A percentile compares a stretch with the other conserved stretches of the same genome.
Evolutionary conservation across 306 rosid species (phyloP).

Genomic region (Lotus japonicus): DNA sequence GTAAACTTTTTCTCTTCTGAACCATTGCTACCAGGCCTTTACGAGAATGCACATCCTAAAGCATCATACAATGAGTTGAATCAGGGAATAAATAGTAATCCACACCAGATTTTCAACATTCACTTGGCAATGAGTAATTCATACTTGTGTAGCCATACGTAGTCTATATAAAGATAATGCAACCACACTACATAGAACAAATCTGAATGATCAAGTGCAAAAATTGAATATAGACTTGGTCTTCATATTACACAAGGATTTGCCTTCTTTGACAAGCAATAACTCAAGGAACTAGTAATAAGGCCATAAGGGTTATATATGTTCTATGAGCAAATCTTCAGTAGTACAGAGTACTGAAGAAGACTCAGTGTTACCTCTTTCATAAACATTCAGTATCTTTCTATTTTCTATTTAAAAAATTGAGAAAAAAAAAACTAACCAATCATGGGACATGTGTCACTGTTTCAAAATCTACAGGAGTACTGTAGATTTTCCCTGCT

Average conservation of each 20-base stretch:
- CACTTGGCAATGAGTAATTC: not conserved
- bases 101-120: not conserved
- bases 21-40: conserved; percentile 88
- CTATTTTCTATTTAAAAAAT: too few relatives aligned
- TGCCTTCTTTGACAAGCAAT: too few relatives aligned
- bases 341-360: too few relatives aligned
- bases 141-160: not conserved
- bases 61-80: conserved; percentile 6
- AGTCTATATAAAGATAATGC: not conserved
- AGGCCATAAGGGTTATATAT: not conserved
- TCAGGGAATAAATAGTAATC: not conserved
- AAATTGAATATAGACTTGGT: not conserved
- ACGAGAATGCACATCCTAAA: conserved; percentile 86
- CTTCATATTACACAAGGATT: too few relatives aligned
- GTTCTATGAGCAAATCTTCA: not conserved
- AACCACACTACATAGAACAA: not conserved
- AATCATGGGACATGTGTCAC: too few relatives aligned
- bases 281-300: not conserved
- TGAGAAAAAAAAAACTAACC: too few relatives aligned
- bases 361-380: too few relatives aligned
- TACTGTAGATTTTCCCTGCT: not conserved
- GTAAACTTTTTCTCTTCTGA: conserved; percentile 67
- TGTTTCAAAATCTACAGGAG: too few relatives aligned
- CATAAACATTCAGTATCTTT: too few relatives aligned
- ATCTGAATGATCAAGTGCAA: not conserved